A percentile compares a stretch with the other conserved stretches of the same genome.
Evolutionary conservation across 371 early-diverging fungal genomes (phyloP).

Genomic region (Mortierella sp.): DNA sequence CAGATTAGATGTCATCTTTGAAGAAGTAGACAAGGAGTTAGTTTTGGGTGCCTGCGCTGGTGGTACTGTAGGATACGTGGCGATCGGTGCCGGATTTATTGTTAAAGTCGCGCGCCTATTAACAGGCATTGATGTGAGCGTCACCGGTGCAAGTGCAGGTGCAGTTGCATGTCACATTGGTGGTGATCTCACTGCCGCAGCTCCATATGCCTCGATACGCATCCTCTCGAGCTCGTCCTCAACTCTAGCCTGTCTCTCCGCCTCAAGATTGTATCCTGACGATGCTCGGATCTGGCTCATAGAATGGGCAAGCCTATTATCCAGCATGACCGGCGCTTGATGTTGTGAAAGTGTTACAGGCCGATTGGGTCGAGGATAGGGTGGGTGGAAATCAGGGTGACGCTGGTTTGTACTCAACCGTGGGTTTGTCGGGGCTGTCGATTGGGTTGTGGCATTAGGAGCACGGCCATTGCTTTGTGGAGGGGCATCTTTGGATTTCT

Average conservation of each 20-base stretch:
- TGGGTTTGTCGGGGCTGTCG: neutral
- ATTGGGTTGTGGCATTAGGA: neutral
- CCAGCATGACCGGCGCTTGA: neutral
- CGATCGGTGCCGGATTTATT: no score
- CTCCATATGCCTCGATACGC: conserved; percentile 12
- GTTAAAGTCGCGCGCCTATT: no score
- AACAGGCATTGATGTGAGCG: no score
- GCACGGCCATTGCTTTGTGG: no score
- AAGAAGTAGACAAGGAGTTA: no score
- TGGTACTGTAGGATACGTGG: no score
- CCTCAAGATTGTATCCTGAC: conserved; percentile 1
- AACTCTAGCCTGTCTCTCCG: neutral
- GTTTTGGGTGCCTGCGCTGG: no score
- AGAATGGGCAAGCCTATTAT: neutral
- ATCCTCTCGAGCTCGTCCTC: conserved; percentile 4
- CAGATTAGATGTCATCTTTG: no score
- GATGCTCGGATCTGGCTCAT: conserved; percentile 7
- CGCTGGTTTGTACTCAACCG: no score
- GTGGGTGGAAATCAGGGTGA: conserved; percentile 7
- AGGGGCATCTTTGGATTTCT: no score
- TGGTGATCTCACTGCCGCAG: neutral
- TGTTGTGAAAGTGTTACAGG: neutral
- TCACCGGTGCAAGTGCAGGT: no score
- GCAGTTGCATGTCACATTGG: neutral
- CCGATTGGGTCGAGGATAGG: conserved; percentile 4